Conservation (phyloP, 441 rosid species). For the Corymbia citriodora region DNA sequence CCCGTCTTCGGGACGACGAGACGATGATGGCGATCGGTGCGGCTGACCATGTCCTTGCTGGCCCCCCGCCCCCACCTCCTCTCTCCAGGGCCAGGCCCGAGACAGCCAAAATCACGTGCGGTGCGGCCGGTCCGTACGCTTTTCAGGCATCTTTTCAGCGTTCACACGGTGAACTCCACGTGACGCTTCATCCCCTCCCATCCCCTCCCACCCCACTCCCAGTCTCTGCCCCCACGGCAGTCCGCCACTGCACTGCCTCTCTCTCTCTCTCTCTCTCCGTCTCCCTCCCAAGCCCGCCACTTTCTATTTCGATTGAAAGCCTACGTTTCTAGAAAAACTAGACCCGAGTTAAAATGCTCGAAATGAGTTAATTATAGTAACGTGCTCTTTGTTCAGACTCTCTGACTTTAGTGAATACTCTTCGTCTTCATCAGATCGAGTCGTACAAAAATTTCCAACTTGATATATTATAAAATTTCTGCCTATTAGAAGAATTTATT, state of each 20-base stretch:
- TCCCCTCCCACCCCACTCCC: background rate
- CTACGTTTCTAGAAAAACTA: background rate
- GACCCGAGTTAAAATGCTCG: too few relatives aligned
- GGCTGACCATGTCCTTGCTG: background rate
- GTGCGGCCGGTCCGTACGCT: background rate
- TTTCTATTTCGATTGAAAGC: background rate
- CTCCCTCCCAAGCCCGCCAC: background rate
- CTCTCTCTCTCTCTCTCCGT: background rate
- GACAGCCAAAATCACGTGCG: background rate
- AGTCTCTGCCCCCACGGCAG: background rate
- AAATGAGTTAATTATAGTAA: background rate
- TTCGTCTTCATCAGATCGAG: accelerated
- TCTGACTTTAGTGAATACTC: background rate
- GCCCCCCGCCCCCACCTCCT: background rate
- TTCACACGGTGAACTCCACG: background rate
- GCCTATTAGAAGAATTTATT: background rate
- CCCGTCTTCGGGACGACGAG: background rate
- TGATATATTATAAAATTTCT: background rate
- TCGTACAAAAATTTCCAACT: background rate
- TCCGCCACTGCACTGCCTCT: background rate
- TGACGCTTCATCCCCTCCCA: background rate
- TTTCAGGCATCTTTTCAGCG: background rate
- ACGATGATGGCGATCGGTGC: background rate
- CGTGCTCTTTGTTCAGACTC: background rate
- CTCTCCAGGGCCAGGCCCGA: too few relatives aligned